Evolutionary conservation across 352 stramenopile species (phyloP).

Genomic region (Pythium myriotylum): DNA sequence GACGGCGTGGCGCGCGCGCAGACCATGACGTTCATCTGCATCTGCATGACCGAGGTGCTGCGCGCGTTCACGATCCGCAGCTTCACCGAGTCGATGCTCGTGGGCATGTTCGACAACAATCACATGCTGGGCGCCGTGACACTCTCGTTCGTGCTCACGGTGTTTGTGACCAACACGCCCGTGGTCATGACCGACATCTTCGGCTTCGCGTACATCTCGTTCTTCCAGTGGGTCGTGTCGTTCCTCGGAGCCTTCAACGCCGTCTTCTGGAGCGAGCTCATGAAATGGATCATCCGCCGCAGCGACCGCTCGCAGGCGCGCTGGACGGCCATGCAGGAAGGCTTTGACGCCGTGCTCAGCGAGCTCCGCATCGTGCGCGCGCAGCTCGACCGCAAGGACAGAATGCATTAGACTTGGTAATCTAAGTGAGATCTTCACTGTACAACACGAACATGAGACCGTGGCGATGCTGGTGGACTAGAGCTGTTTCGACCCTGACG

Average conservation of each 20-base stretch:
- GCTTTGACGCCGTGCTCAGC: conserved; percentile 42
- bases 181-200: conserved; percentile 68
- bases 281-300: conserved; percentile 48
- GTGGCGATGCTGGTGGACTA: too few species aligned
- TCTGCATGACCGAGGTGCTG: conserved; percentile 75
- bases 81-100: conserved; percentile 67
- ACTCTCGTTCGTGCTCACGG: conserved; percentile 56
- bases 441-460: too few species aligned
- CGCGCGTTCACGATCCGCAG: conserved; percentile 77
- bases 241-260: conserved; percentile 45
- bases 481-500: too few species aligned
- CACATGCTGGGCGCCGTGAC: conserved; percentile 60
- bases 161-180: conserved; percentile 55
- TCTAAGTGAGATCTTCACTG: too few species aligned
- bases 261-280: conserved; percentile 58
- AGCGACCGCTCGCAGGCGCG: conserved; percentile 39
- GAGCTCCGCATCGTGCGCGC: conserved; percentile 15
- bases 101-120: conserved; percentile 66
- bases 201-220: conserved; percentile 68
- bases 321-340: conserved; percentile 44
- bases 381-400: conserved; percentile 15
- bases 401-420: too few species aligned
- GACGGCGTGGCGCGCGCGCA: conserved; percentile 64
- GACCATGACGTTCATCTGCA: conserved; percentile 74
- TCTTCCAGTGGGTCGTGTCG: conserved; percentile 56